phyloP scores from a whole-genome alignment of 2,329 filamentous ascomycete species.

The Trichoderma atroviride region DNA sequence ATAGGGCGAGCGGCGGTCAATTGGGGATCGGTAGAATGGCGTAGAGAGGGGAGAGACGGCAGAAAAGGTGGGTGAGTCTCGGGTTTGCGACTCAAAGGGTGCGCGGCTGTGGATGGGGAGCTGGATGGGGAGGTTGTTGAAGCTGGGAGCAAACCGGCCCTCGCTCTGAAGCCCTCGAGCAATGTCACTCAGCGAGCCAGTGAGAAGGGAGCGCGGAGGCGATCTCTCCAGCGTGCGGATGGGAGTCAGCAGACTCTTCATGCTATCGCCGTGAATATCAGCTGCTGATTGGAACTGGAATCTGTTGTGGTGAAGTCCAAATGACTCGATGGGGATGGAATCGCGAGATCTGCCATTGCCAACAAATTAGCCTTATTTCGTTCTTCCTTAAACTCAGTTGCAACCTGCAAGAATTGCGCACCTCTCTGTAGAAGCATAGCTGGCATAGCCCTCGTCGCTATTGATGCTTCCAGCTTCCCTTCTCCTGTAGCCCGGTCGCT shows the following conservation, averaged over 20 bases:
- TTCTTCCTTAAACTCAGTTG: conserved; percentile 20
- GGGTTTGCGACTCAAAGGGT: conserved; percentile 49
- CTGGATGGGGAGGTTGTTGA: conserved; percentile 50
- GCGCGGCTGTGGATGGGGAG: conserved; percentile 45
- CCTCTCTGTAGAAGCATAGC: conserved; percentile 46
- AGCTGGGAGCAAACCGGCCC: conserved; percentile 44
- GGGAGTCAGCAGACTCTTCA: conserved; percentile 60
- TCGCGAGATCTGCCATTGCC: conserved; percentile 44
- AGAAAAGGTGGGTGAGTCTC: conserved; percentile 52
- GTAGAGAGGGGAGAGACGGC: conserved; percentile 51
- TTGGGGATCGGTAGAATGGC: conserved; percentile 45
- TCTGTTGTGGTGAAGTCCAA: conserved; percentile 54
- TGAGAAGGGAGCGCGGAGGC: conserved; percentile 49
- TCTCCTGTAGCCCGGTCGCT: conserved; percentile 40
- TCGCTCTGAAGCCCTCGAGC: conserved; percentile 44
- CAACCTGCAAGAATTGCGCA: conserved; percentile 29
- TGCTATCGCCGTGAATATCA: conserved; percentile 52
- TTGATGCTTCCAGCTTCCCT: conserved; percentile 37
- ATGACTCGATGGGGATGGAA: conserved; percentile 43
- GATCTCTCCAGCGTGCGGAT: conserved; percentile 49
- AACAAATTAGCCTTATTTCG: conserved; percentile 28
- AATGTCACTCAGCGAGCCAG: conserved; percentile 46
- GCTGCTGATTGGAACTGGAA: conserved; percentile 52
- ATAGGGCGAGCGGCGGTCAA: conserved; percentile 49
- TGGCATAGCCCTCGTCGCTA: conserved; percentile 50